These are phyloP conservation scores for Actinomortierella wolfii DNA, from an alignment of 371 early-diverging fungal genomes.

Conservation along the genomic window DNA sequence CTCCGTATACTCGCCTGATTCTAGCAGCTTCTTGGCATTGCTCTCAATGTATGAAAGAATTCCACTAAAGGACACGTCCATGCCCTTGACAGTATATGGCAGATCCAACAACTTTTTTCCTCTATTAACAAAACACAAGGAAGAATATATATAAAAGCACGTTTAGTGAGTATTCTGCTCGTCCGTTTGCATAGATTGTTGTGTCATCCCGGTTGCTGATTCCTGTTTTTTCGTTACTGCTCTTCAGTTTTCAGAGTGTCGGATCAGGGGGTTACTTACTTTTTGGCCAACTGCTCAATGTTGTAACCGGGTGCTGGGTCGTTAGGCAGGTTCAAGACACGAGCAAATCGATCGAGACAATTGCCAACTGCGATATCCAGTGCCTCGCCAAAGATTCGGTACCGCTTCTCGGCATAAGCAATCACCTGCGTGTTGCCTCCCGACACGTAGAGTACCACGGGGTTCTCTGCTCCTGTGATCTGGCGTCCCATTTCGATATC, in stretches of 20 bases:
- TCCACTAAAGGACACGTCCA: constrained; percentile 99
- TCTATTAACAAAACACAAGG: constrained; percentile 43
- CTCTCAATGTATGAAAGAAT: constrained; percentile 90
- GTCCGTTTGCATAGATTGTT: neutral
- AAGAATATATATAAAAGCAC: too few relatives aligned
- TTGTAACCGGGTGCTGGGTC: constrained; percentile 99
- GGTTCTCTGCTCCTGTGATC: constrained; percentile 96
- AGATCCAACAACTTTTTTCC: constrained; percentile 89
- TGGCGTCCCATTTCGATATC: constrained; percentile 99
- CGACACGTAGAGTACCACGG: constrained; percentile 98
- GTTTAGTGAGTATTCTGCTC: too few relatives aligned
- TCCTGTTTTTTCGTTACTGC: too few relatives aligned
- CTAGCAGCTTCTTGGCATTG: constrained; percentile 70
- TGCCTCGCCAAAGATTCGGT: constrained; percentile 99
- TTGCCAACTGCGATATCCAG: constrained; percentile 99
- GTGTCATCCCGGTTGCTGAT: too few relatives aligned
- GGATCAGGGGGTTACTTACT: constrained; percentile 55
- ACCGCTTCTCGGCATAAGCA: constrained; percentile 92
- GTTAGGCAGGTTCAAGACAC: constrained; percentile 93
- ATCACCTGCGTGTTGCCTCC: constrained; percentile 99
- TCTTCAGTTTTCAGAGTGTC: too few relatives aligned
- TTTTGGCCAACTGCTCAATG: constrained; percentile 95
- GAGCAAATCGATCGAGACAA: constrained; percentile 98
- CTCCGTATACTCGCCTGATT: constrained; percentile 65
- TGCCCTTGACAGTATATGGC: constrained; percentile 99